phyloP scores from a whole-genome alignment of 768 basidiomycete species.

The Solioccasus polychromus region DNA sequence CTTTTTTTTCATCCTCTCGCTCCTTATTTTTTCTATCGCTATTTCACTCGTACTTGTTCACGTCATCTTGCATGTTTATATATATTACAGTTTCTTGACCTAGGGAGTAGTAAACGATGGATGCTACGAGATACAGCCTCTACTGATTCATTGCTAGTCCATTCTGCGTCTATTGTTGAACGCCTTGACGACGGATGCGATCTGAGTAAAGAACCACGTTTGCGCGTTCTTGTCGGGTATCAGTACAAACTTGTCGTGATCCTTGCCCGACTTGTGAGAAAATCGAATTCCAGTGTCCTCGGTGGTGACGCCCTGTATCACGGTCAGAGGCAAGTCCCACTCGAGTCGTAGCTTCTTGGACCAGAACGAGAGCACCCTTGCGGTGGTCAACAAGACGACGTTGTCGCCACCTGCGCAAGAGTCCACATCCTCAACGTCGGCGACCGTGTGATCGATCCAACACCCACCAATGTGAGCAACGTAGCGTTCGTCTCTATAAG shows the following conservation, averaged over 20 bases:
- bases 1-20: conserved; percentile 14
- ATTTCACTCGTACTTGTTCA: conserved; percentile 27
- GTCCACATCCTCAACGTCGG: conserved; percentile 11
- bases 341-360: conserved; percentile 79
- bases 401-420: conserved; percentile 82
- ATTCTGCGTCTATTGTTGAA: conserved; percentile 75
- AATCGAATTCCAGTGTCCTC: conserved; percentile 92
- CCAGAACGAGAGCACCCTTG: conserved; percentile 79
- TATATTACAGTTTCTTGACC: conserved; percentile 21
- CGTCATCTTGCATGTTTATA: conserved; percentile 20
- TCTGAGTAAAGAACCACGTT: conserved; percentile 78
- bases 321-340: conserved; percentile 89
- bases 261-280: conserved; percentile 73
- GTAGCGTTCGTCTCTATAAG: conserved; percentile 79
- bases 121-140: conserved; percentile 23
- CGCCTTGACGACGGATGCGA: conserved; percentile 71
- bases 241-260: conserved; percentile 72
- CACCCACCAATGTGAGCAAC: conserved; percentile 87
- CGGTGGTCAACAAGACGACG: conserved; percentile 74
- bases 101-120: conserved; percentile 27
- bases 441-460: not conserved
- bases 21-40: conserved; percentile 19
- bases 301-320: conserved; percentile 82
- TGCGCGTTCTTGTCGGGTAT: conserved; percentile 74
- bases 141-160: conserved; percentile 40